phyloP scores from a whole-genome alignment of 441 rosid species.

The Viola pubescens region DNA sequence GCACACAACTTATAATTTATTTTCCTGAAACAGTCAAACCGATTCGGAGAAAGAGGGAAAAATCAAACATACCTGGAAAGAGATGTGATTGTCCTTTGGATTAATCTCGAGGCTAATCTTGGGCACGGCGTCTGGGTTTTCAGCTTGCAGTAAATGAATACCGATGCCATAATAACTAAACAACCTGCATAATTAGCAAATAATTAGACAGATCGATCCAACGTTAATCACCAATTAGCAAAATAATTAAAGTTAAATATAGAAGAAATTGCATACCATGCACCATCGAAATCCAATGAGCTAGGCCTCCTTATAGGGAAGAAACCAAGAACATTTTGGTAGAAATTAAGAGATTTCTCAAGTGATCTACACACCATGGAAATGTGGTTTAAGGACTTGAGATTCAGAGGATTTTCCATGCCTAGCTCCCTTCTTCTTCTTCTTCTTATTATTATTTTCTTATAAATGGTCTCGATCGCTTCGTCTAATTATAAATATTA shows the following conservation, averaged over 20 bases:
- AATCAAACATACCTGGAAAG: slow-evolving; percentile 54
- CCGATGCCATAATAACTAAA: slow-evolving; percentile 69
- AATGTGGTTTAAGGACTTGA: slow-evolving; percentile 73
- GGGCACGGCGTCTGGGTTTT: slow-evolving; percentile 51
- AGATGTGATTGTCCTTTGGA: slow-evolving; percentile 83
- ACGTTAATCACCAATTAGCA: neutral
- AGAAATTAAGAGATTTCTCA: slow-evolving; percentile 58
- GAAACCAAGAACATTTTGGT: slow-evolving; percentile 67
- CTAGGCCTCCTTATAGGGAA: slow-evolving; percentile 66
- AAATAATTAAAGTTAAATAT: neutral
- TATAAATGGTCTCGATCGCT: too few relatives aligned
- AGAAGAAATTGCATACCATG: slow-evolving; percentile 13
- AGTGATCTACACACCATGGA: slow-evolving; percentile 62
- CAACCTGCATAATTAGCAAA: slow-evolving; percentile 33
- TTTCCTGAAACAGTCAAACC: too few relatives aligned
- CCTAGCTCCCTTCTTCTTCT: neutral
- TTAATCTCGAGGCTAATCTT: slow-evolving; percentile 51
- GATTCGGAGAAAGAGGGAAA: neutral
- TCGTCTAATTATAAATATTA: too few relatives aligned
- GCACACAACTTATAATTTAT: too few relatives aligned
- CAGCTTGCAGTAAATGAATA: slow-evolving; percentile 69
- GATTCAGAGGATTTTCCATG: slow-evolving; percentile 53
- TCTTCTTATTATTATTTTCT: too few relatives aligned
- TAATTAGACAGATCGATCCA: neutral
- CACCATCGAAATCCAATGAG: slow-evolving; percentile 78